phyloP scores from a whole-genome alignment of 305 asterid species.

The Vinca major region DNA sequence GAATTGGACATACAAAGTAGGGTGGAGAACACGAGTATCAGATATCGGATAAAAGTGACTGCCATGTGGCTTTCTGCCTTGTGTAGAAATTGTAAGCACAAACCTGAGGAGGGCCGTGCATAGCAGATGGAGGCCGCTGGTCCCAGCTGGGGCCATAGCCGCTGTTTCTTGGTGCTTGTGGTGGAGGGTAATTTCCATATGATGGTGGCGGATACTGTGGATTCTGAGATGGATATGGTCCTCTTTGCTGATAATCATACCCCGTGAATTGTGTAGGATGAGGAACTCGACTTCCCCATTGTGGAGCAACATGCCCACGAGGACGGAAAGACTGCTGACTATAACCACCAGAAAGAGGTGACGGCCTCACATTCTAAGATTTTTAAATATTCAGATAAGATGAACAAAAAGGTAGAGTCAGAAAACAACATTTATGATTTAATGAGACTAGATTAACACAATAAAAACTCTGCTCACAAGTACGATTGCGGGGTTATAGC shows the following conservation, averaged over 20 bases:
- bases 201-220: conserved; percentile 59
- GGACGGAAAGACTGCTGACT: conserved; percentile 76
- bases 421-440: not conserved
- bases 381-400: conserved; percentile 16
- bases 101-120: conserved; percentile 81
- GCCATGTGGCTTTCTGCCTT: not conserved
- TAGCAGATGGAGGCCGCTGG: conserved; percentile 66
- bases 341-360: conserved; percentile 68
- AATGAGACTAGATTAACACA: not conserved
- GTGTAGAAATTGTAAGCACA: conserved; percentile 17
- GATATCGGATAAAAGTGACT: not conserved
- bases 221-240: conserved; percentile 60
- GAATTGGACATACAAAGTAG: conserved; percentile 9
- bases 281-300: conserved; percentile 80
- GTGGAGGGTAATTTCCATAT: conserved; percentile 77
- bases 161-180: conserved; percentile 53
- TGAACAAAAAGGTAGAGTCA: conserved; percentile 5
- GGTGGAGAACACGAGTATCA: conserved; percentile 10
- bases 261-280: conserved; percentile 56
- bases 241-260: conserved; percentile 73
- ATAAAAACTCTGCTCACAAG: not conserved
- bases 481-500: not conserved
- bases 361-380: conserved; percentile 50
- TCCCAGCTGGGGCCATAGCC: conserved; percentile 86
- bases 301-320: conserved; percentile 67